Evolutionary conservation across 306 rosid species (phyloP).

Genomic region (Casuarina equisetifolia): DNA sequence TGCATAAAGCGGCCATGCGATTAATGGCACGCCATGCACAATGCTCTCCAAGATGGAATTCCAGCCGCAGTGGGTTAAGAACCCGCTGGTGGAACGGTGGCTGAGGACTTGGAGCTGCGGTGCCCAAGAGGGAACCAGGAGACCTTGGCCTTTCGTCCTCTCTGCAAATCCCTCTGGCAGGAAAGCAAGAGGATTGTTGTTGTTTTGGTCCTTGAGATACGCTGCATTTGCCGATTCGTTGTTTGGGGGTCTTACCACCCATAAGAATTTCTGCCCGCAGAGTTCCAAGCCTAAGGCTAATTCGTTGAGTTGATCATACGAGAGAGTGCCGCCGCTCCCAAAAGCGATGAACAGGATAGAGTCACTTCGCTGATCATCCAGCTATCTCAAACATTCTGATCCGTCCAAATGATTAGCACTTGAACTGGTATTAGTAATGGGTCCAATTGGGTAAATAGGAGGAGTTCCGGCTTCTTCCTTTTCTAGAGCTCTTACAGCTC

Average conservation of each 20-base stretch:
- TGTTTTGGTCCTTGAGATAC: constrained; percentile 13
- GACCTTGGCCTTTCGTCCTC: no score
- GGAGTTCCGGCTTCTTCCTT: background rate
- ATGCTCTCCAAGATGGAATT: constrained; percentile 38
- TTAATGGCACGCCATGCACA: background rate
- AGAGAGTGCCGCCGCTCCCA: constrained; percentile 50
- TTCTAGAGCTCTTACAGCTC: constrained; percentile 5
- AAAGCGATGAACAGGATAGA: constrained; percentile 39
- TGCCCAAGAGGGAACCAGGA: no score
- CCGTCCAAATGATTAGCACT: background rate
- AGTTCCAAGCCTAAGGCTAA: constrained; percentile 43
- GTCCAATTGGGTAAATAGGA: constrained; percentile 34
- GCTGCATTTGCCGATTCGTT: constrained; percentile 23
- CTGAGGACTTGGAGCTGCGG: no score
- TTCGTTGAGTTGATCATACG: constrained; percentile 33
- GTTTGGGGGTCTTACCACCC: no score
- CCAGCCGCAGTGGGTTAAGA: constrained; percentile 49
- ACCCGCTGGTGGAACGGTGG: background rate
- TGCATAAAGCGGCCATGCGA: no score
- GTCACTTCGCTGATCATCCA: constrained; percentile 29
- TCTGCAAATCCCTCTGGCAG: constrained; percentile 32
- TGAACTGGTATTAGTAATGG: constrained; percentile 25
- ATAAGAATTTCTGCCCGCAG: constrained; percentile 4
- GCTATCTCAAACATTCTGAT: constrained; percentile 3
- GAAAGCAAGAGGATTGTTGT: constrained; percentile 20